Evolutionary conservation across 805 yeast species (phyloP).

Genomic region (Saturnispora zaruensis): DNA sequence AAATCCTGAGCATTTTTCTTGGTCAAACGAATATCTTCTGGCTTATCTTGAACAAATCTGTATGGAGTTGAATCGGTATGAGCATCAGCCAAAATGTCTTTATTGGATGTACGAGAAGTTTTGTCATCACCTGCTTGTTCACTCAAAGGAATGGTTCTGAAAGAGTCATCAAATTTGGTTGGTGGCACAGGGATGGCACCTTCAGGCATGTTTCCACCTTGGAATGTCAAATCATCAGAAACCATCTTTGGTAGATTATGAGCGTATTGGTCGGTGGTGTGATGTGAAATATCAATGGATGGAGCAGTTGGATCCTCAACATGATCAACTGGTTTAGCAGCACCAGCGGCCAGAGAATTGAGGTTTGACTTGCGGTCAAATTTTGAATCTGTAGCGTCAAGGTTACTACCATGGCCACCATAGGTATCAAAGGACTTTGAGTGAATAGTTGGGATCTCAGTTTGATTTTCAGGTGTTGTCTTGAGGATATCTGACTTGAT

Average conservation of each 20-base stretch:
- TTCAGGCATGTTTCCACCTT: not conserved
- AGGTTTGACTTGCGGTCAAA: not conserved
- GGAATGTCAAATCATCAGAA: not conserved
- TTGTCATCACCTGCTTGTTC: not conserved
- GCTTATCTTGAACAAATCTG: not conserved
- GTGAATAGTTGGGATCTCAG: not conserved
- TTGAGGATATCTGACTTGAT: not conserved
- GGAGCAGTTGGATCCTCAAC: not conserved
- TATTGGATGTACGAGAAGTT: not conserved
- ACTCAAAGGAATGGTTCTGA: not conserved
- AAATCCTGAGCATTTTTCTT: not conserved
- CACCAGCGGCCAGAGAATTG: not conserved
- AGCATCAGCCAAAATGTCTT: not conserved
- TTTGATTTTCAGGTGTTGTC: not conserved
- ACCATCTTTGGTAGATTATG: not conserved
- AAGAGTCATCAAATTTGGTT: not conserved
- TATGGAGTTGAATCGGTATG: slow-evolving; percentile 6
- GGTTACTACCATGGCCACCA: not conserved
- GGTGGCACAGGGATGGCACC: not conserved
- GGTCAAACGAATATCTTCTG: slow-evolving; percentile 1
- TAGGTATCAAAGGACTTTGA: not conserved
- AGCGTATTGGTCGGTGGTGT: not conserved
- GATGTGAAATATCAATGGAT: not conserved
- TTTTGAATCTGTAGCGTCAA: not conserved
- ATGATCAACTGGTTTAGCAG: not conserved